A percentile compares a stretch with the other conserved stretches of the same genome.
Evolutionary conservation across 2,329 filamentous ascomycete genomes (phyloP).

Genomic region (Alternaria sp.): DNA sequence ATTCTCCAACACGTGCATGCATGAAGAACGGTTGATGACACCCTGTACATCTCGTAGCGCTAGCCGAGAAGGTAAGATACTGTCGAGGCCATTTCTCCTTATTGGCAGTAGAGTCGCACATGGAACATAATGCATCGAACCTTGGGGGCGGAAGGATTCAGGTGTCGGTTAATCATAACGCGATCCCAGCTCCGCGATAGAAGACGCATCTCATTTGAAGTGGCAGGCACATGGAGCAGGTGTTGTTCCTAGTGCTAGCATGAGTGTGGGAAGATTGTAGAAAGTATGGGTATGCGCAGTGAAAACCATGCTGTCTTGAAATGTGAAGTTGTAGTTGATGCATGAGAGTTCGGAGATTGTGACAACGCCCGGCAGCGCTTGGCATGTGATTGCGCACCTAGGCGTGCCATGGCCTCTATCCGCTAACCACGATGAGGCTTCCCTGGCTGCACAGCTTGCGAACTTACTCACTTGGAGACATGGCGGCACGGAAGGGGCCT

Average conservation of each 20-base stretch:
- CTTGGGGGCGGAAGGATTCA: neutral
- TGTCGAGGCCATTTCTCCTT: neutral
- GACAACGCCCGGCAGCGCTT: slow-evolving; percentile 7
- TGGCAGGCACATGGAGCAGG: neutral
- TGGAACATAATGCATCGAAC: neutral
- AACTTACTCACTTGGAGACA: slow-evolving; percentile 8
- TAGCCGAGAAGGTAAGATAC: neutral
- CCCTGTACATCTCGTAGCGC: neutral
- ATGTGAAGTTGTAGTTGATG: neutral
- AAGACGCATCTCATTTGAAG: neutral
- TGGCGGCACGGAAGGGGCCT: slow-evolving; percentile 2
- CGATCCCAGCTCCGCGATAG: neutral
- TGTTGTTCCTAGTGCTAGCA: neutral
- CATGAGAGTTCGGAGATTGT: slow-evolving; percentile 4
- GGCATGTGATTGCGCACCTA: slow-evolving; percentile 6
- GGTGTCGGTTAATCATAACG: neutral
- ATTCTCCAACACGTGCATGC: neutral
- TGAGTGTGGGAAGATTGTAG: neutral
- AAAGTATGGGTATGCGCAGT: neutral
- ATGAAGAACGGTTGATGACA: neutral
- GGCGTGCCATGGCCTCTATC: neutral
- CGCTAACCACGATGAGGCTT: slow-evolving; percentile 13
- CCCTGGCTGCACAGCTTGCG: slow-evolving; percentile 8
- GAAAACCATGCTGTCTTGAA: neutral
- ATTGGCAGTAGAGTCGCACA: neutral